These are phyloP conservation scores for Coprinopsis cinerea DNA, from an alignment of 768 basidiomycete species.

Conservation along the genomic window DNA sequence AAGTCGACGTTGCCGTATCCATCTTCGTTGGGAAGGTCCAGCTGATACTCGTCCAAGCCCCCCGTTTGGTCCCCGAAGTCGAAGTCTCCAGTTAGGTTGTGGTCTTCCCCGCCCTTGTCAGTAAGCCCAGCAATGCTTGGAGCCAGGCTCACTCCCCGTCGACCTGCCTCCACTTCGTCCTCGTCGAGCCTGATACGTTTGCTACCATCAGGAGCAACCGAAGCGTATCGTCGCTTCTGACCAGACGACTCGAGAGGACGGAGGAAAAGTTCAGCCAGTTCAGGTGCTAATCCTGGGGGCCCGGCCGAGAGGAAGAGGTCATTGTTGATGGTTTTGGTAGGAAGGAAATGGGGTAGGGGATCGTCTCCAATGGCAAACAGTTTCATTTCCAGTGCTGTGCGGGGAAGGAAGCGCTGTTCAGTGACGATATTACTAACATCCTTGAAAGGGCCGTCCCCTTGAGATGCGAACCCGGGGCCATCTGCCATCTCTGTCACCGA, in stretches of 20 bases:
- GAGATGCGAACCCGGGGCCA: constrained; percentile 45
- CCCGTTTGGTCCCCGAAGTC: constrained; percentile 57
- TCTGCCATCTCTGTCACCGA: constrained; percentile 79
- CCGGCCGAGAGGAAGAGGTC: constrained; percentile 77
- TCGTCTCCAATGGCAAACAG: constrained; percentile 82
- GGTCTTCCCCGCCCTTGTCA: constrained; percentile 14
- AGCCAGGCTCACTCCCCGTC: constrained; percentile 60
- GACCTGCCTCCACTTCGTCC: constrained; percentile 62
- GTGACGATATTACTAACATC: constrained; percentile 69
- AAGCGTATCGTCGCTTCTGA: constrained; percentile 54
- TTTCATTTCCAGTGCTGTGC: constrained; percentile 79
- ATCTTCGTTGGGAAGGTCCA: constrained; percentile 45
- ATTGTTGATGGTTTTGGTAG: constrained; percentile 64
- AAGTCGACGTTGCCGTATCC: constrained; percentile 39
- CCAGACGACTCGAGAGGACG: constrained; percentile 53
- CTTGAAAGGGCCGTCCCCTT: constrained; percentile 45
- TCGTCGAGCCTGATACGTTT: constrained; percentile 55
- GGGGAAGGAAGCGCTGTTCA: constrained; percentile 80
- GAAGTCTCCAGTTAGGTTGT: constrained; percentile 32
- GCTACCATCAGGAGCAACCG: constrained; percentile 51
- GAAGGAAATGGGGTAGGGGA: constrained; percentile 80
- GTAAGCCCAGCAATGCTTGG: constrained; percentile 53
- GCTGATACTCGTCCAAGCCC: constrained; percentile 62
- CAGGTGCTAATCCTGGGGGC: constrained; percentile 77
- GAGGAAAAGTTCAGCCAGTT: constrained; percentile 80